phyloP scores from a whole-genome alignment of 768 basidiomycete species.

The Amanita phalloides region DNA sequence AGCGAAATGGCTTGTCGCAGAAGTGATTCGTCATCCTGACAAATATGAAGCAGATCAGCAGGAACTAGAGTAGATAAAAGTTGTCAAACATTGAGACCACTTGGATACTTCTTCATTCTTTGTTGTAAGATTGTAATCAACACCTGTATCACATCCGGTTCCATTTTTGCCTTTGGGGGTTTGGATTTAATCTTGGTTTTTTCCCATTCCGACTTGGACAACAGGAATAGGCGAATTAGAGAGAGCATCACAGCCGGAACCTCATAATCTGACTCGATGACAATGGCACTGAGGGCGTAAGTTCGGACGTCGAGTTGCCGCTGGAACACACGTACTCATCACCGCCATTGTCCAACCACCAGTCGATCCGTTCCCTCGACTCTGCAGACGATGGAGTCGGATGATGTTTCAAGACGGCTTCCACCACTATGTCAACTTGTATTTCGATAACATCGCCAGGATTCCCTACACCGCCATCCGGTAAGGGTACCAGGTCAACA shows the following conservation, averaged over 20 bases:
- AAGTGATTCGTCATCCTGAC: conserved; percentile 41
- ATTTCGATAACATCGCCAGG: conserved; percentile 76
- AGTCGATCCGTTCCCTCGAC: conserved; percentile 65
- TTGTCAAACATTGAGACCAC: conserved; percentile 43
- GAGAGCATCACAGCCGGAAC: conserved; percentile 51
- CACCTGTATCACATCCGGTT: conserved; percentile 34
- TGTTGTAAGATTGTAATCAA: conserved; percentile 35
- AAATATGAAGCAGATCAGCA: background rate
- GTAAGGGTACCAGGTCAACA: conserved; percentile 63
- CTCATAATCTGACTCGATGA: conserved; percentile 39
- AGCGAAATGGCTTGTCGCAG: conserved; percentile 26
- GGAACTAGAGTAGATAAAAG: background rate
- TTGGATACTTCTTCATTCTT: conserved; percentile 46
- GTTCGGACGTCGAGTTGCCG: background rate
- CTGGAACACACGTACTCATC: conserved; percentile 58
- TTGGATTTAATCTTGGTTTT: conserved; percentile 50
- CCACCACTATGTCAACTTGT: conserved; percentile 57
- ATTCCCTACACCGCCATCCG: conserved; percentile 45
- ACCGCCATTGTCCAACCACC: conserved; percentile 86
- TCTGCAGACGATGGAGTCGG: conserved; percentile 14
- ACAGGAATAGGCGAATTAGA: conserved; percentile 51
- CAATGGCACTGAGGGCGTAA: conserved; percentile 34
- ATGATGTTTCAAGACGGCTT: conserved; percentile 18
- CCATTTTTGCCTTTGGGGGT: conserved; percentile 63
- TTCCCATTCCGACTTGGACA: conserved; percentile 47